Evolutionary conservation across 140 eudicot species (phyloP).

Genomic region (Erigeron philadelphicus): DNA sequence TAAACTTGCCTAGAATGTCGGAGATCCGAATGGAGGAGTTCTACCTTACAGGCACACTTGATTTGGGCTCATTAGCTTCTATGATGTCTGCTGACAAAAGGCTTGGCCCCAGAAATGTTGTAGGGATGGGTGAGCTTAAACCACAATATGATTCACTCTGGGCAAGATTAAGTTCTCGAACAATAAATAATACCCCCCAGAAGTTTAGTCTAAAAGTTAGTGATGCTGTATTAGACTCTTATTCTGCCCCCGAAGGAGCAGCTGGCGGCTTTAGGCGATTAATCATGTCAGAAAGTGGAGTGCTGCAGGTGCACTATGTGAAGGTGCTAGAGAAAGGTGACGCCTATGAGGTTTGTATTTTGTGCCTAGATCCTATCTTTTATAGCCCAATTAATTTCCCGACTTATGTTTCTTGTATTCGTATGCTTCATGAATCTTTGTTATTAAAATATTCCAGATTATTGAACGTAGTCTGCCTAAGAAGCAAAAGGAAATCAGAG

Average conservation of each 20-base stretch:
- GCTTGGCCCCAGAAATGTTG: slow-evolving; percentile 44
- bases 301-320: slow-evolving; percentile 72
- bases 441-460: slow-evolving; percentile 41
- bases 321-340: slow-evolving; percentile 97
- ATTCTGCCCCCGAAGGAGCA: slow-evolving; percentile 84
- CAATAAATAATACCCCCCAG: slow-evolving; percentile 35
- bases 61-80: slow-evolving; percentile 83
- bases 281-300: slow-evolving; percentile 81
- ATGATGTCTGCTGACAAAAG: slow-evolving; percentile 77
- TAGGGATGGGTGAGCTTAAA: slow-evolving; percentile 68
- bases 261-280: slow-evolving; percentile 76
- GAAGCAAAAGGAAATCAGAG: slow-evolving; percentile 57
- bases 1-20: slow-evolving; percentile 64
- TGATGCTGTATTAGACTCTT: slow-evolving; percentile 52
- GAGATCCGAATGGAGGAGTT: slow-evolving; percentile 69
- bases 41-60: slow-evolving; percentile 81
- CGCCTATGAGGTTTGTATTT: slow-evolving; percentile 67
- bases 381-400: slow-evolving; percentile 7
- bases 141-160: slow-evolving; percentile 78
- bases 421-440: slow-evolving; percentile 22
- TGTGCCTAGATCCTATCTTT: slow-evolving; percentile 12
- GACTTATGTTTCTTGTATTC: slow-evolving; percentile 18
- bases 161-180: slow-evolving; percentile 57
- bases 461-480: slow-evolving; percentile 88
- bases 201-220: slow-evolving; percentile 68